Evolutionary conservation across 1,139 yeast species (phyloP), one percentile per base, ranked within the genome.

Genomic region (Candida labiduridarum): DNA sequence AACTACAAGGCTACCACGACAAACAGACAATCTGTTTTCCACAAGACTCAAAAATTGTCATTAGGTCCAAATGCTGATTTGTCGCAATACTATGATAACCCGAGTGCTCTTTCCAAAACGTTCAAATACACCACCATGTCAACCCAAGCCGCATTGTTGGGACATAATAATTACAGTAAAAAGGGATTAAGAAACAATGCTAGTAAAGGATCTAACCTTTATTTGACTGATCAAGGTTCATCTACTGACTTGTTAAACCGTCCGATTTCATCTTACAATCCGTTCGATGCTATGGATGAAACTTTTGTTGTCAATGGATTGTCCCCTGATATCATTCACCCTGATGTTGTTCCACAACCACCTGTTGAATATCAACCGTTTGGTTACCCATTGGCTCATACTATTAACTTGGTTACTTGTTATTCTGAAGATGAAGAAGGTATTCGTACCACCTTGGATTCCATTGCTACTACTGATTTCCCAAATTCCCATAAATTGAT

Each of bases 401-500:
- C 89, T 0, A 80, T 94, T 62, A 82, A 85, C 59, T 78, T 92
- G 59, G 96, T 94, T 15, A 94, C 99, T 4, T 94, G 97, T 63
- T 94, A 94, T 66, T 91, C 98, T 1, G 99, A 94, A 71, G 96
- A 91, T 63, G 88, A 83, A 58, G 87, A 78, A 11, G 97, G 96
- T 56, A 69, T 94, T 55, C 80, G 98, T 61, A 84, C 92, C 0
- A 90, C 98, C 0, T 71, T 92, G 59, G 97, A 94, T 67, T 92
- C 98, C 1, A 66, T 94, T 52, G 90, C 96, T 15, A 89, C 96
- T 1, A 90, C 97, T 2, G 96, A 89, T 58, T 94, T 87, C 66
- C 97, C 98, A 52, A 91, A 90, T 68, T 89, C 97, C 6, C 98
- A 94, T 68, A 94, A 92, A 67, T 71, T 94, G 56, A 75, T 94